phyloP scores from a whole-genome alignment of 768 basidiomycete species.

The Termitomyces sp. region DNA sequence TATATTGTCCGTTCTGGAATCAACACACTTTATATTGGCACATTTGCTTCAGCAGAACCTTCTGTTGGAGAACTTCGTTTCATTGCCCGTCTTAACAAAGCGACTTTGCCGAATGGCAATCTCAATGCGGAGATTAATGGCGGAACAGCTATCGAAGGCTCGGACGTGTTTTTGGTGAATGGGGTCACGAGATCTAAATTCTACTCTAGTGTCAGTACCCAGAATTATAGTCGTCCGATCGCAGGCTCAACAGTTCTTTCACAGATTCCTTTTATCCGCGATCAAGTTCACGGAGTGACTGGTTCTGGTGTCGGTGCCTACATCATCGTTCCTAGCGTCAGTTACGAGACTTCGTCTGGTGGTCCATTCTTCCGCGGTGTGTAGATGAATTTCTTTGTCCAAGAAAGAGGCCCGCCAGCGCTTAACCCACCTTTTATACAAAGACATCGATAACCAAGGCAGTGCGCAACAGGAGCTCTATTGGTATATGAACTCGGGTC shows the following conservation, averaged over 20 bases:
- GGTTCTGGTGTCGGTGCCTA: slow-evolving; percentile 39
- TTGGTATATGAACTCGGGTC: slow-evolving; percentile 43
- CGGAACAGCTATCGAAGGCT: slow-evolving; percentile 40
- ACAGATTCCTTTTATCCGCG: slow-evolving; percentile 43
- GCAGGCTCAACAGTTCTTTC: background rate
- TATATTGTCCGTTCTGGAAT: slow-evolving; percentile 37
- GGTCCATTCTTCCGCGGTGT: slow-evolving; percentile 45
- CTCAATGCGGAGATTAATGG: slow-evolving; percentile 33
- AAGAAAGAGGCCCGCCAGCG: background rate
- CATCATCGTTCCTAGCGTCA: slow-evolving; percentile 38
- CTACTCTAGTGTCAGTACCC: slow-evolving; percentile 34
- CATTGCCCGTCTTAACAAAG: slow-evolving; percentile 39
- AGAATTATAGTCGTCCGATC: background rate
- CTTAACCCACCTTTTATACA: background rate
- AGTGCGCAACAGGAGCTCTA: slow-evolving; percentile 42
- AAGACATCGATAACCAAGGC: slow-evolving; percentile 45
- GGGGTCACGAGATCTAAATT: slow-evolving; percentile 46
- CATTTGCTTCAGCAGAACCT: slow-evolving; percentile 41
- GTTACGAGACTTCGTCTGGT: slow-evolving; percentile 43
- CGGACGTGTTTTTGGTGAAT: slow-evolving; percentile 38
- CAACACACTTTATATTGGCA: slow-evolving; percentile 42
- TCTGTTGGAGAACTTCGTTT: slow-evolving; percentile 42
- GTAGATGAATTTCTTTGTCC: background rate
- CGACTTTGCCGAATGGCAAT: slow-evolving; percentile 34
- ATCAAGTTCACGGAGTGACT: slow-evolving; percentile 45